Conservation (phyloP, 768 basidiomycete species). For the Suillus brevipes region DNA sequence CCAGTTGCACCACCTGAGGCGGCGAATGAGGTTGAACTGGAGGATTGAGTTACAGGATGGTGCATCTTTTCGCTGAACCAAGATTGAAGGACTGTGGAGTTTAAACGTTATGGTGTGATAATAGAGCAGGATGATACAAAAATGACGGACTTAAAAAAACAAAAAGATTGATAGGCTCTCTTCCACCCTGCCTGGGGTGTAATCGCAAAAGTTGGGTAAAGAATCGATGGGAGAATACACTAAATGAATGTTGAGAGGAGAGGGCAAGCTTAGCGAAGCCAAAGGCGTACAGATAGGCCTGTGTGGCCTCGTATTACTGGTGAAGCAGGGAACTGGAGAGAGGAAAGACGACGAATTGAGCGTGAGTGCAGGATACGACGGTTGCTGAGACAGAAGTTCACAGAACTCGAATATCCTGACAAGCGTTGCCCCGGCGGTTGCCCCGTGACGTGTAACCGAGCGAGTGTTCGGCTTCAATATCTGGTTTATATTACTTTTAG, state of each 20-base stretch:
- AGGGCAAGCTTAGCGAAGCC: not conserved
- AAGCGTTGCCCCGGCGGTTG: not conserved
- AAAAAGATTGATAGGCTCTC: not conserved
- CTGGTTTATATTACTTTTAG: not conserved
- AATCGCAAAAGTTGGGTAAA: not conserved
- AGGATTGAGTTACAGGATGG: constrained; percentile 22
- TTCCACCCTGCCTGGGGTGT: constrained; percentile 2
- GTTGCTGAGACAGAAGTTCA: constrained; percentile 3
- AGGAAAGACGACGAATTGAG: constrained; percentile 3
- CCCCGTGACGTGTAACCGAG: constrained; percentile 8
- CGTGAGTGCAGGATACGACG: constrained; percentile 3
- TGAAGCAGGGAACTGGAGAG: not conserved
- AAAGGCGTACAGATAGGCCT: not conserved
- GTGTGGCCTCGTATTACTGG: not conserved
- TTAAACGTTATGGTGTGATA: constrained; percentile 6
- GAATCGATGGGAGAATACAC: not conserved
- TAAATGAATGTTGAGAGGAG: not conserved
- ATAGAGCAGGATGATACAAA: not conserved
- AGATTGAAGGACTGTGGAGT: constrained; percentile 6
- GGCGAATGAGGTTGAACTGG: constrained; percentile 16
- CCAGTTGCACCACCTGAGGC: constrained; percentile 12
- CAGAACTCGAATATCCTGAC: constrained; percentile 7
- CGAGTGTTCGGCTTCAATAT: not conserved
- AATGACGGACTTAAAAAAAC: constrained; percentile 1
- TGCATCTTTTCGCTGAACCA: constrained; percentile 22